Evolutionary conservation across 2,329 filamentous ascomycete species (phyloP).

Genomic region (Ophiostoma populinum): DNA sequence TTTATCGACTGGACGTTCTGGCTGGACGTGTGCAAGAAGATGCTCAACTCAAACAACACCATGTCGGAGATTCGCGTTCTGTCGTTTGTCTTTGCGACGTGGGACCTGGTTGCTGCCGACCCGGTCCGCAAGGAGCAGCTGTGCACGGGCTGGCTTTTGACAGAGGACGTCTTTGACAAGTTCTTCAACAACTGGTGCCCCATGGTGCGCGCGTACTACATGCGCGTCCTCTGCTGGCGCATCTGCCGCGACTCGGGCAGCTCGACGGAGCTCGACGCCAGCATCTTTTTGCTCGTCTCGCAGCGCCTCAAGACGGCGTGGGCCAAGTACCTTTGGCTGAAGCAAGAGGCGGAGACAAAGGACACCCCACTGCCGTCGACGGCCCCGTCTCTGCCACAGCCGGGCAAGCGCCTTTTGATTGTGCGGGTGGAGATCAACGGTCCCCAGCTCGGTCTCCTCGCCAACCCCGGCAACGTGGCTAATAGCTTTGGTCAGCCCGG

Average conservation of each 20-base stretch:
- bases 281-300: slow-evolving; percentile 51
- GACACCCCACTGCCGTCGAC: slow-evolving; percentile 49
- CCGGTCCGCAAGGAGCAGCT: slow-evolving; percentile 49
- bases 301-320: slow-evolving; percentile 55
- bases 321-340: slow-evolving; percentile 64
- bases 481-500: not conserved
- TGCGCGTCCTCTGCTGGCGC: slow-evolving; percentile 80
- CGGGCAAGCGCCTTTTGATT: slow-evolving; percentile 74
- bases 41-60: slow-evolving; percentile 70
- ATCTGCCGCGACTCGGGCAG: slow-evolving; percentile 60
- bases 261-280: slow-evolving; percentile 43
- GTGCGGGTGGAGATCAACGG: slow-evolving; percentile 55
- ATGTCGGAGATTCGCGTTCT: slow-evolving; percentile 78
- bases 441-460: slow-evolving; percentile 26
- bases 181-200: slow-evolving; percentile 92
- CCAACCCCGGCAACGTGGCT: slow-evolving; percentile 1
- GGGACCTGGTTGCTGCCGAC: slow-evolving; percentile 53
- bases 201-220: slow-evolving; percentile 86
- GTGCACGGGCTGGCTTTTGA: slow-evolving; percentile 59
- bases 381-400: slow-evolving; percentile 67
- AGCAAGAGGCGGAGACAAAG: slow-evolving; percentile 42
- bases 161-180: slow-evolving; percentile 56
- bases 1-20: slow-evolving; percentile 71
- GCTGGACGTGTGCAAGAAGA: slow-evolving; percentile 62
- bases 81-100: slow-evolving; percentile 64